These are phyloP conservation scores for Nitzschia sp. DNA, from an alignment of 108 stramenopile genomes.

Conservation along the genomic window DNA sequence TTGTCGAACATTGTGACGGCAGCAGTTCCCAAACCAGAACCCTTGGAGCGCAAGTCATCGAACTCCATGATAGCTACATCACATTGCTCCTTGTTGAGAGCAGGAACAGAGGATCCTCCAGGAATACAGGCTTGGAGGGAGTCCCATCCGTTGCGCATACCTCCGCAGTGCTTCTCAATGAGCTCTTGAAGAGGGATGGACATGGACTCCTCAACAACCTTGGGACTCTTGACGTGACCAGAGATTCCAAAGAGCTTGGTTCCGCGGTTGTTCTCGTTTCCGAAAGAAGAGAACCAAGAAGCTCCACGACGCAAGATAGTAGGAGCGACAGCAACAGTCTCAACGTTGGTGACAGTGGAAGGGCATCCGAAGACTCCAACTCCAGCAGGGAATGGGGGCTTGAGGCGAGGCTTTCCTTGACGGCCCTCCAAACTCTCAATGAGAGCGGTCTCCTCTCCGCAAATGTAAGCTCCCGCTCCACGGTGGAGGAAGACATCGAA, in stretches of 20 bases:
- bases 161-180: conserved; percentile 98
- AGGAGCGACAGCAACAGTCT: conserved; percentile 97
- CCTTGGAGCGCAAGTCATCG: conserved; percentile 93
- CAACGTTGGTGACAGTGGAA: conserved; percentile 99
- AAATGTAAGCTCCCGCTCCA: conserved; percentile 99
- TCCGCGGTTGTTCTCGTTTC: conserved; percentile 95
- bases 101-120: conserved; percentile 98
- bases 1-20: conserved; percentile 99
- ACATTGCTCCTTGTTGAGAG: conserved; percentile 93
- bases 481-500: conserved; percentile 99
- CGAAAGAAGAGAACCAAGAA: conserved; percentile 96
- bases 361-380: conserved; percentile 99
- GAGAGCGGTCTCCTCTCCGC: conserved; percentile 99
- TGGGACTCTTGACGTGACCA: conserved; percentile 99
- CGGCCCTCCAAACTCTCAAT: conserved; percentile 97
- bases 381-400: conserved; percentile 99
- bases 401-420: conserved; percentile 96
- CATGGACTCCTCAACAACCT: conserved; percentile 99
- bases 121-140: conserved; percentile 99
- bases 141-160: conserved; percentile 99
- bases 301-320: conserved; percentile 98
- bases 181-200: conserved; percentile 96
- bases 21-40: conserved; percentile 97
- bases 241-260: conserved; percentile 99
- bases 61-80: conserved; percentile 99